Evolutionary conservation across 345 rosid species (phyloP).

Genomic region (Gossypium australe): DNA sequence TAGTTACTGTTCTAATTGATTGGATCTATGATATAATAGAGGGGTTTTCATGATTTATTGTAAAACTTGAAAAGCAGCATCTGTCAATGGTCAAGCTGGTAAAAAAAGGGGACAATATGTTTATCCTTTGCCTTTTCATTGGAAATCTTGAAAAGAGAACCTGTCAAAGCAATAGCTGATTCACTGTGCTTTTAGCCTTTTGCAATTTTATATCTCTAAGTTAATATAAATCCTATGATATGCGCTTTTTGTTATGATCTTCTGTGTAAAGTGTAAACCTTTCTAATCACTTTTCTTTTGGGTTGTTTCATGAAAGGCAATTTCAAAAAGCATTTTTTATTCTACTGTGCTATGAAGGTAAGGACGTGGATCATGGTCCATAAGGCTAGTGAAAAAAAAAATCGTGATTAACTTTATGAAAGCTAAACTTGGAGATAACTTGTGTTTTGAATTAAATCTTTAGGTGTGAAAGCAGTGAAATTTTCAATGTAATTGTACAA

Average conservation of each 20-base stretch:
- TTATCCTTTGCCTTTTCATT: slow-evolving; percentile 13
- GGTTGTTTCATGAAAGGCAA: background rate
- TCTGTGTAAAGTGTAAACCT: background rate
- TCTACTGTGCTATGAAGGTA: background rate
- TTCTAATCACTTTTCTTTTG: background rate
- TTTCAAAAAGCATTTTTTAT: background rate
- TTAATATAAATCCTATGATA: background rate
- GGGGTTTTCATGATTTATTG: slow-evolving; percentile 1
- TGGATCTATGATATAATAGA: slow-evolving; percentile 27
- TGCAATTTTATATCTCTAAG: slow-evolving; percentile 4
- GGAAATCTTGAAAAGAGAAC: slow-evolving; percentile 24
- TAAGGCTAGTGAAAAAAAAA: background rate
- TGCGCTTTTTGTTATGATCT: slow-evolving; percentile 3
- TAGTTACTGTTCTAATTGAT: slow-evolving; percentile 1
- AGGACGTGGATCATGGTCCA: background rate
- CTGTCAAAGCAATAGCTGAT: slow-evolving; percentile 10
- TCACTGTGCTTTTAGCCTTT: slow-evolving; percentile 5
- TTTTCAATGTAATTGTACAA: background rate
- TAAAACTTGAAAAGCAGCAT: background rate
- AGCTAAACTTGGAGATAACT: background rate
- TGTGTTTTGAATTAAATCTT: background rate
- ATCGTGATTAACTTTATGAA: background rate
- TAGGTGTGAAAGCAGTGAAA: background rate
- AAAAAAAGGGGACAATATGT: background rate
- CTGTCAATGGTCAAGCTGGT: slow-evolving; percentile 13